Evolutionary conservation across 371 early-diverging fungal species (phyloP), one percentile per base, ranked within the genome.

Genomic region (Lichtheimia corymbifera): DNA sequence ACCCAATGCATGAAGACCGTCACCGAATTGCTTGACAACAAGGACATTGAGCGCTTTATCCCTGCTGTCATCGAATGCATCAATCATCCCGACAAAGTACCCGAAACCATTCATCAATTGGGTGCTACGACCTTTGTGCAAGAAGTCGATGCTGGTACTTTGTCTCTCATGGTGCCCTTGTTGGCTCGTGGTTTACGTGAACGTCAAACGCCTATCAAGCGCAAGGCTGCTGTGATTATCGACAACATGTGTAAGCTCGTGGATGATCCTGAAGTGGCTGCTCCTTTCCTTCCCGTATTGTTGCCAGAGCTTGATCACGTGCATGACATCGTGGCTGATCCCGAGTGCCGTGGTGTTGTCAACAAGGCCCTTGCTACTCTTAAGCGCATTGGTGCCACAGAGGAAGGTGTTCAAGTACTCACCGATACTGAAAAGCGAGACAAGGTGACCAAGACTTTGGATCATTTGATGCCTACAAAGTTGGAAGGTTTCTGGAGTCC

Each of bases 191-290:
- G 91, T 83, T 76, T 93, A 47, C 72, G 79, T 20, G 88, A 86
- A 61, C 76, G 86, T 55, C 68, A 72, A 41, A 85, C 85, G 30
- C 64, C 86, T 57, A 84, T 87, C 67, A 81, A 89, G 68, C 91
- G 92, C 79, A 89, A 90, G 74, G 77, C 91, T 60, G 87, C 91
- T 57, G 87, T 91, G 66, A 91, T 93, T 62, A 89, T 93, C 52
- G 89, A 90, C 72, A 93, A 93, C 75, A 86, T 93, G 86, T 91
- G 87, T 71, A 92, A 92, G 79, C 84, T 93, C 35, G 92, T 91
- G 58, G 81, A 87, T 64, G 84, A 90, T 71, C 92, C 93, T 17
- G 82, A 81, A 54, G 88, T 90, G n/a, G 92, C 91, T 54, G 88
- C 84, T 9, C 92, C 87, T 67, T 93, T 93, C 82, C 73, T 93